phyloP scores from a whole-genome alignment of 805 yeast genomes.

The Zygotorulaspora sp. region DNA sequence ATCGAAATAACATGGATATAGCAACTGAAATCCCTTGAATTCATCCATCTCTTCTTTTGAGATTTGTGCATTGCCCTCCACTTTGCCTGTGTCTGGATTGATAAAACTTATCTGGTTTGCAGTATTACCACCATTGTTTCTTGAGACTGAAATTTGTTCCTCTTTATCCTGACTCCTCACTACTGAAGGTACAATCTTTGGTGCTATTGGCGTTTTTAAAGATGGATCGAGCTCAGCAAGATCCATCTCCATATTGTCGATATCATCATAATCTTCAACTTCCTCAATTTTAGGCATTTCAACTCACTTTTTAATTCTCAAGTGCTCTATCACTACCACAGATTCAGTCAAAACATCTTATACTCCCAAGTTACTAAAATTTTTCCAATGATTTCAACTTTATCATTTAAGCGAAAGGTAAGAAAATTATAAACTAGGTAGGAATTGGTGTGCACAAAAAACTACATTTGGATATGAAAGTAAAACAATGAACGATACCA shows the following conservation, averaged over 20 bases:
- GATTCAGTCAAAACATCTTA: no score
- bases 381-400: neutral
- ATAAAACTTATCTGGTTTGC: constrained; percentile 20
- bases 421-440: no score
- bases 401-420: neutral
- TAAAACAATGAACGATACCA: constrained; percentile 5
- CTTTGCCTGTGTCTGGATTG: constrained; percentile 30
- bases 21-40: constrained; percentile 61
- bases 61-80: constrained; percentile 32
- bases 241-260: constrained; percentile 92
- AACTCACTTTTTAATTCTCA: no score
- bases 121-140: neutral
- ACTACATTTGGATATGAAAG: neutral
- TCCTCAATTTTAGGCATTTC: constrained; percentile 70
- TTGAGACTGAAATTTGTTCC: neutral
- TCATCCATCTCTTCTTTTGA: constrained; percentile 57
- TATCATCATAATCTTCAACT: constrained; percentile 70
- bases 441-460: no score
- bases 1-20: constrained; percentile 94
- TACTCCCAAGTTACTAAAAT: neutral
- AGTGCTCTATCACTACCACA: no score
- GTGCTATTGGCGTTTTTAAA: constrained; percentile 66
- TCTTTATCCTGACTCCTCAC: constrained; percentile 57
- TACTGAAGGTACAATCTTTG: constrained; percentile 55
- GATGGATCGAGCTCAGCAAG: constrained; percentile 82